These are phyloP conservation scores for Hypoxylon rickii DNA, from an alignment of 495 filamentous ascomycete genomes.

Conservation along the genomic window DNA sequence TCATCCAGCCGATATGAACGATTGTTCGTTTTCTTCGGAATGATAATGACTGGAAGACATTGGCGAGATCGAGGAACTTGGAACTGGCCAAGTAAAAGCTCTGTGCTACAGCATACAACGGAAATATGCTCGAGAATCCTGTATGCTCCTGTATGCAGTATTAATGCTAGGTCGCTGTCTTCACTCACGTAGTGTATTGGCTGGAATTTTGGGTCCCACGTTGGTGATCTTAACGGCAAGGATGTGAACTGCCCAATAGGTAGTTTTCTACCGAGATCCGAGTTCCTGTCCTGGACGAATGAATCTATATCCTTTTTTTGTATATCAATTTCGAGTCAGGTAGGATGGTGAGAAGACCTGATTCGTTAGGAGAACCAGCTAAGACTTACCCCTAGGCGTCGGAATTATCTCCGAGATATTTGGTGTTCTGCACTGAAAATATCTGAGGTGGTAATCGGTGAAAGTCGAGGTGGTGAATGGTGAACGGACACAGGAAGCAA, in stretches of 20 bases:
- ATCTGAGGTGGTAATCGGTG: conserved; percentile 12
- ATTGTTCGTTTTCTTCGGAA: not conserved
- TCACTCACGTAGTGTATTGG: conserved; percentile 8
- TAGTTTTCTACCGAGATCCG: conserved; percentile 8
- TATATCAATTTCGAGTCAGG: not conserved
- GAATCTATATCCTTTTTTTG: not conserved
- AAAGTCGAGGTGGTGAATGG: not conserved
- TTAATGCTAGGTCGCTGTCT: conserved; percentile 5
- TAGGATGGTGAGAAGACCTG: too few species aligned
- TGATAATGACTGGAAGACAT: conserved; percentile 18
- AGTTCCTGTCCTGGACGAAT: conserved; percentile 11
- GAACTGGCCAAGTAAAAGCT: conserved; percentile 6
- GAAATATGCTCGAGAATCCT: conserved; percentile 10
- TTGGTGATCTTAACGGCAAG: conserved; percentile 20
- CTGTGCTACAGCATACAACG: conserved; percentile 16
- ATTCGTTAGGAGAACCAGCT: conserved; percentile 14
- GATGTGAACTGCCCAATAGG: conserved; percentile 12
- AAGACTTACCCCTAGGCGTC: conserved; percentile 4
- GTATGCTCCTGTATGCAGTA: not conserved
- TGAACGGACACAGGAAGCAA: conserved; percentile 9
- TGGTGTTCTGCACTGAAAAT: not conserved
- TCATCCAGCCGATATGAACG: conserved; percentile 11
- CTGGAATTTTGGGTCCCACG: conserved; percentile 6
- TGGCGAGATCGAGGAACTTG: conserved; percentile 20
- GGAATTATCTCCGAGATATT: conserved; percentile 29